Percentiles rank a stretch among this genome's conserved stretches.
These are phyloP conservation scores for Fraxinus anomala DNA, from an alignment of 257 asterid species.

Conservation along the genomic window DNA sequence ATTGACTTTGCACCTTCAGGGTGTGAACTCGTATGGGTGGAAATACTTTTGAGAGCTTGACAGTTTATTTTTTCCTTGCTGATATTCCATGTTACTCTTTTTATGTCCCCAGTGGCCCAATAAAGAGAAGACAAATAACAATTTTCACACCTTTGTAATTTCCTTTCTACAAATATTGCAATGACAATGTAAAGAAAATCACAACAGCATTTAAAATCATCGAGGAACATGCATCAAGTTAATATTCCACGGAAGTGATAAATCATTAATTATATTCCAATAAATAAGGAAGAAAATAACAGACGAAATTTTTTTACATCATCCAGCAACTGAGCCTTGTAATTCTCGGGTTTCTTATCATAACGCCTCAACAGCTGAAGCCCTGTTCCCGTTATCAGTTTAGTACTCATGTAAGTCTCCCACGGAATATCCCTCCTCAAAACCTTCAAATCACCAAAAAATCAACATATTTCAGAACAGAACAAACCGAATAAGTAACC, in stretches of 20 bases:
- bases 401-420: constrained; percentile 90
- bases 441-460: constrained; percentile 40
- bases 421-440: constrained; percentile 90
- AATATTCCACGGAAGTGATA: not conserved
- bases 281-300: not conserved
- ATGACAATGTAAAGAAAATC: not conserved
- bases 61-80: not conserved
- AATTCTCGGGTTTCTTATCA: constrained; percentile 73
- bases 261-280: not conserved
- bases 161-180: not conserved
- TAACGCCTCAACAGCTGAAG: constrained; percentile 88
- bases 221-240: not conserved
- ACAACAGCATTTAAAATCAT: not conserved
- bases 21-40: not conserved
- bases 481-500: not conserved
- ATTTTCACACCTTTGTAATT: not conserved
- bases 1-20: not conserved
- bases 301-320: constrained; percentile 46
- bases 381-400: constrained; percentile 81
- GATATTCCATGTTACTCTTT: not conserved
- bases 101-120: not conserved
- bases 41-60: not conserved
- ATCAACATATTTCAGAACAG: not conserved
- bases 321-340: constrained; percentile 82
- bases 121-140: not conserved